A percentile compares a stretch with the other conserved stretches of the same genome.
Conservation (phyloP, 1,139 yeast genomes). For the Yamadazyma atlantica region DNA sequence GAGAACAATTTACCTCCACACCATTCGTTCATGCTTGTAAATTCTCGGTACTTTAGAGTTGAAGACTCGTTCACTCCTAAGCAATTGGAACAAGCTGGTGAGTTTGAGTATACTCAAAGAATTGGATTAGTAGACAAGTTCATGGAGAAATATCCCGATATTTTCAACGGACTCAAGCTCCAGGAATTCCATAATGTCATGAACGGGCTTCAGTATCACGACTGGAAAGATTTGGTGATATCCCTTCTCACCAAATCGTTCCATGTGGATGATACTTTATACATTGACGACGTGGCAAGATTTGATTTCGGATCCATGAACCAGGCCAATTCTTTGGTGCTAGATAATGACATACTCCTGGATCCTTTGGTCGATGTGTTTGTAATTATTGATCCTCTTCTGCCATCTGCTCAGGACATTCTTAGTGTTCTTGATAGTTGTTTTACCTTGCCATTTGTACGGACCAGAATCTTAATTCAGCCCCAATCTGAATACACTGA, state of each 20-base stretch:
- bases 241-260: slow-evolving; percentile 48
- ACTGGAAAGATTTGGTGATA: slow-evolving; percentile 50
- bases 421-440: slow-evolving; percentile 51
- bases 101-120: slow-evolving; percentile 39
- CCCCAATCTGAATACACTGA: slow-evolving; percentile 47
- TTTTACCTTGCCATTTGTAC: slow-evolving; percentile 41
- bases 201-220: slow-evolving; percentile 17
- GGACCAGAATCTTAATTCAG: slow-evolving; percentile 55
- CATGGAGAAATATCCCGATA: slow-evolving; percentile 29
- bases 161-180: slow-evolving; percentile 21
- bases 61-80: slow-evolving; percentile 18
- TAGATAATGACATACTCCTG: slow-evolving; percentile 17
- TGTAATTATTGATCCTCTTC: slow-evolving; percentile 69
- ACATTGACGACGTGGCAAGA: slow-evolving; percentile 40
- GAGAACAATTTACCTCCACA: slow-evolving; percentile 25
- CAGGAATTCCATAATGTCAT: slow-evolving; percentile 20
- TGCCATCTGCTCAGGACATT: slow-evolving; percentile 65
- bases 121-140: slow-evolving; percentile 29
- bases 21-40: slow-evolving; percentile 36
- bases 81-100: slow-evolving; percentile 29
- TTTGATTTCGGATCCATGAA: slow-evolving; percentile 42
- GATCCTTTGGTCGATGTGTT: slow-evolving; percentile 47
- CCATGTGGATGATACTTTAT: slow-evolving; percentile 36
- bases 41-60: slow-evolving; percentile 43
- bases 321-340: slow-evolving; percentile 29